Conservation (phyloP, 805 yeast species). For the Yarrowia divulgata region DNA sequence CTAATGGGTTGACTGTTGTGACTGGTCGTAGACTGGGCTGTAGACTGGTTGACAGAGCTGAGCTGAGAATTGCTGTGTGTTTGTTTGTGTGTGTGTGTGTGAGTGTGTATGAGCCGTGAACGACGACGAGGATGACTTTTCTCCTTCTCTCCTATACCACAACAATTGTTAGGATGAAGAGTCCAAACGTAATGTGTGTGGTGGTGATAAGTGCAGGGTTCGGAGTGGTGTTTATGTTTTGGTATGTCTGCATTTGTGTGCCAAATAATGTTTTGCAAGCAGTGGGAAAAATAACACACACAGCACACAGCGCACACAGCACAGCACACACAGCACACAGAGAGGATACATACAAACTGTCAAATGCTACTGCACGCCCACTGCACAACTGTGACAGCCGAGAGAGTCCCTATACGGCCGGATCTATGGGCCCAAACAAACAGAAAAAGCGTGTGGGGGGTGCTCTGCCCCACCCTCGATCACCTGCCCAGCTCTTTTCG, state of each 20-base stretch:
- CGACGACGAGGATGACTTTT: conserved; percentile 15
- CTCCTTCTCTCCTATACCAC: conserved; percentile 20
- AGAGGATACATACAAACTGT: neutral
- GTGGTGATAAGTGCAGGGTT: conserved; percentile 37
- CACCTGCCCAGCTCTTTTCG: neutral
- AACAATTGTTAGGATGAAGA: conserved; percentile 30
- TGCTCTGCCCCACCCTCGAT: neutral
- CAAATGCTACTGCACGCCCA: neutral
- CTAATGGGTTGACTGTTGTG: too few relatives aligned
- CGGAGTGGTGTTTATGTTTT: conserved; percentile 39
- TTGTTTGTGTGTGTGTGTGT: too few relatives aligned
- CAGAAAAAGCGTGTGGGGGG: neutral
- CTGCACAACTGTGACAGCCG: neutral
- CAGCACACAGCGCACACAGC: conserved; percentile 8
- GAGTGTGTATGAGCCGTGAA: neutral
- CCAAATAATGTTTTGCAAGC: conserved; percentile 37
- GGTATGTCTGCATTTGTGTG: conserved; percentile 40
- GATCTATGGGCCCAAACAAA: neutral
- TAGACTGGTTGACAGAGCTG: too few relatives aligned
- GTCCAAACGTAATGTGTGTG: conserved; percentile 35
- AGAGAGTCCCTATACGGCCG: neutral
- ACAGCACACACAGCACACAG: neutral
- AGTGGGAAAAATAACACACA: conserved; percentile 29
- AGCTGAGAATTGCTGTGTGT: too few relatives aligned
- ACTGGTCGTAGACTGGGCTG: too few relatives aligned